A percentile compares a stretch with the other conserved stretches of the same genome.
Evolutionary conservation across 495 filamentous ascomycete species (phyloP).

Genomic region (Rhizodiscina lignyota): DNA sequence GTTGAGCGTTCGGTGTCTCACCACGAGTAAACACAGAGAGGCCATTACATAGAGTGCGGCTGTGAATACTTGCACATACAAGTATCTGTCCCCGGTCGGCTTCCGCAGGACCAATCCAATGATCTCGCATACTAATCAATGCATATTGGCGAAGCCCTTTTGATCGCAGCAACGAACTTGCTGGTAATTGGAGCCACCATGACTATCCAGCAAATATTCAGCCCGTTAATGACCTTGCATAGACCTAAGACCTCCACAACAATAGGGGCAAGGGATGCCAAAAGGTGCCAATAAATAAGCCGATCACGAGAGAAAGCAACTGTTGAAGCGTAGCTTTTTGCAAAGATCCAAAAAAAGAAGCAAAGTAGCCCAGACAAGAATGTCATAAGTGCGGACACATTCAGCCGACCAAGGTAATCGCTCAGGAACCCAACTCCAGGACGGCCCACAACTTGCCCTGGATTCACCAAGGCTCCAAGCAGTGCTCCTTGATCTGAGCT

Average conservation of each 20-base stretch:
- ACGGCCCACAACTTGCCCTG: conserved; percentile 46
- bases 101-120: conserved; percentile 51
- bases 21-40: conserved; percentile 33
- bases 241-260: conserved; percentile 65
- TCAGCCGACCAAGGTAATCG: conserved; percentile 50
- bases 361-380: conserved; percentile 39
- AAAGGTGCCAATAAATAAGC: conserved; percentile 53
- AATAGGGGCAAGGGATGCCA: conserved; percentile 60
- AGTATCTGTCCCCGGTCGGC: conserved; percentile 30
- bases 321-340: conserved; percentile 45
- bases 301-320: conserved; percentile 56
- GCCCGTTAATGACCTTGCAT: conserved; percentile 46
- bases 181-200: conserved; percentile 57
- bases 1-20: too few relatives aligned
- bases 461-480: conserved; percentile 54
- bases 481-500: conserved; percentile 48
- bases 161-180: too few relatives aligned
- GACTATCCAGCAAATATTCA: conserved; percentile 63
- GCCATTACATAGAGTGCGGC: conserved; percentile 49
- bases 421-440: conserved; percentile 51
- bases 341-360: conserved; percentile 55
- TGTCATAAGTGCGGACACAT: conserved; percentile 45
- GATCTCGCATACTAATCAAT: conserved; percentile 56
- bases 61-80: conserved; percentile 48
- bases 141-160: too few relatives aligned